Evolutionary conservation across 768 basidiomycete genomes (phyloP), one percentile per base, ranked within the genome.

Genomic region (Hydnomerulius pinastri): DNA sequence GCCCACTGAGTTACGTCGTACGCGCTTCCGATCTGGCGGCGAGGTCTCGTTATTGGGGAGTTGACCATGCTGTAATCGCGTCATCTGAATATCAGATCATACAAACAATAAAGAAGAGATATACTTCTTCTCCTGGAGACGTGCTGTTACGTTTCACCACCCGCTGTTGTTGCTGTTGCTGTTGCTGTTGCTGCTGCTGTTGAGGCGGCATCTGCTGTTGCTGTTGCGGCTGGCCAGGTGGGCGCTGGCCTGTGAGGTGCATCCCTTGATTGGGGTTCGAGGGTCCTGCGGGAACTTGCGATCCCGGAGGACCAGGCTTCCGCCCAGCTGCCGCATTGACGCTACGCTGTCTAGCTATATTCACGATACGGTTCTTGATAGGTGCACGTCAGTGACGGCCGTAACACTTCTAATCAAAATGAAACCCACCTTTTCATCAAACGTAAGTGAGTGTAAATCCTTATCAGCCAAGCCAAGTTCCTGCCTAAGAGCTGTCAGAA

Each of bases 41-140:
- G 84, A 82, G 3, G 73, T 74, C 15, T 81, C 81, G 25, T 62
- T 80, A 37, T 76, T 75, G 18, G 75, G 73, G 36, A 77, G 60
- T 39, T 65, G 71, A 33, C 79, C 80, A 49, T 78, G 77, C 78
- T 79, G 55, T 35, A 30, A 37, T 41, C 46, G 32, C 32, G 20
- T 8, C 32, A 43, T 33, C 9, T 28, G 17, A 36, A 13, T 18
- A 44, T 56, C 30, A 55, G 43, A 54, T 46, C 21, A 18, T 30
- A n/a, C 4, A 38, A 30, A 38, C 5, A 46, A 41, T 2, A 39
- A n/a, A 42, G 46, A 33, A 51, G n/a, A 50, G 48, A 56, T 54
- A 55, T 56, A 83, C 83, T 60, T 84, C 83, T 66, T 83, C 83
- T 29, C 75, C 77, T 6, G 83, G 83, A 6, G 83, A 82, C 10